Conservation (phyloP, 805 yeast genomes). For the Candida coleopterorum region DNA sequence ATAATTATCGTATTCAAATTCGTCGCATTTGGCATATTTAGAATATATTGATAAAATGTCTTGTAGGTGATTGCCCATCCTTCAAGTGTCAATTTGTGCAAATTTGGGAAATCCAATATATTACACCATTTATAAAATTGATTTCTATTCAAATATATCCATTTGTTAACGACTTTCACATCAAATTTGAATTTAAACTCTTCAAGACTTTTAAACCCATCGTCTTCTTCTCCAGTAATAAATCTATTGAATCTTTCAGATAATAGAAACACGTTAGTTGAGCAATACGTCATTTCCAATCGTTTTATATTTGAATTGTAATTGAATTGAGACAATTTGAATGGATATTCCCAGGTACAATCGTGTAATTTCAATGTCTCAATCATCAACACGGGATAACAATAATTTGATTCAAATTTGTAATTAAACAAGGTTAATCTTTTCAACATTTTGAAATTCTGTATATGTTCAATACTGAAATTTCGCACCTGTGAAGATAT, state of each 20-base stretch:
- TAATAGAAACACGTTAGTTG: constrained; percentile 27
- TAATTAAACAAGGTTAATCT: constrained; percentile 35
- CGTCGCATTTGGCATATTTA: constrained; percentile 8
- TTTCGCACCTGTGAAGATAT: constrained; percentile 15
- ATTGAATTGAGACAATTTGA: constrained; percentile 36
- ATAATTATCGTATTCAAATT: no score
- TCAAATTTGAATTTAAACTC: constrained; percentile 4
- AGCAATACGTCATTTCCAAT: constrained; percentile 22
- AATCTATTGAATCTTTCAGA: constrained; percentile 35
- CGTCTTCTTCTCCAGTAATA: constrained; percentile 15
- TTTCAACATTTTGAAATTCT: constrained; percentile 28
- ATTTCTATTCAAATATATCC: neutral
- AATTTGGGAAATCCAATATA: constrained; percentile 9
- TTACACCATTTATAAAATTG: constrained; percentile 11
- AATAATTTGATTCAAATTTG: constrained; percentile 30
- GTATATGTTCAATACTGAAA: constrained; percentile 43
- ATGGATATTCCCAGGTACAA: constrained; percentile 59
- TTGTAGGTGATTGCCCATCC: constrained; percentile 14
- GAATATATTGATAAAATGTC: no score
- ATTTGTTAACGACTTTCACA: neutral
- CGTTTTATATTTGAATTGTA: constrained; percentile 16
- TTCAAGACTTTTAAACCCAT: constrained; percentile 8
- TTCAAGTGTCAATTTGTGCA: constrained; percentile 9
- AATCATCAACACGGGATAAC: constrained; percentile 15
- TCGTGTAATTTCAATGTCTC: constrained; percentile 28